Evolutionary conservation across 2,329 filamentous ascomycete genomes (phyloP), one percentile per base, ranked within the genome.

Genomic region (Myriosclerotinia scirpicola): DNA sequence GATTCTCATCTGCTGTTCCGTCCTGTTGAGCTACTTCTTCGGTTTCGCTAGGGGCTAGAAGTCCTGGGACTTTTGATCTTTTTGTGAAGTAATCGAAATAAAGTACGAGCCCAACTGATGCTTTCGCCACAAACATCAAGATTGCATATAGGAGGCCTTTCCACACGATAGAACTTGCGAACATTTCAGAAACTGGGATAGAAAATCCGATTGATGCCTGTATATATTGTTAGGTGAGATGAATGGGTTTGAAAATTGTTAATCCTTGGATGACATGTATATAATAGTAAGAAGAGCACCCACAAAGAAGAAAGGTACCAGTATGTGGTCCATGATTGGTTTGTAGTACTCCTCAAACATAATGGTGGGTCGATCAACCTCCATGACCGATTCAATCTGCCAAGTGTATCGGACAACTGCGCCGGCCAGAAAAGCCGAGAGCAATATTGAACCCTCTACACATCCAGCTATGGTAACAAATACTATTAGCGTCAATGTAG

Each of bases 251-350:
- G 12, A 22, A 26, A 3, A 1, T 2, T 0, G 9, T 58, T 3
- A 20, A 12, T 34, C 30, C 3, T 34, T 34, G 30, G 6, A 20
- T n/a, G 11, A 0, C 14, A 20, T 44, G 12, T 34, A 20, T 14
- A 8, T 12, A n/a, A 44, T 30, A 11, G 14, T 4, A n/a, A 26
- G 38, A 0, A 2, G 20, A 48, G 30, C 1, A 76, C 83, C 76
- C 73, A 85, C 90, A 72, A 89, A 89, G 75, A 88, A 88, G 64
- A 88, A 80, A 0, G 86, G 85, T 22, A 82, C 81, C 2, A 88
- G 74, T 2, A 88, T 80, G 20, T 76, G 77, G 2, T 81, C 66
- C n/a, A 75, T 69, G 8, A 65, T 46, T 9, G 71, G 67, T 6
- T 70, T 66, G 54, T 73, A 77, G 65, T 75, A 77, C 6, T 65